phyloP scores from a whole-genome alignment of 805 yeast species.

The Sugiyamaella chiloensis region DNA sequence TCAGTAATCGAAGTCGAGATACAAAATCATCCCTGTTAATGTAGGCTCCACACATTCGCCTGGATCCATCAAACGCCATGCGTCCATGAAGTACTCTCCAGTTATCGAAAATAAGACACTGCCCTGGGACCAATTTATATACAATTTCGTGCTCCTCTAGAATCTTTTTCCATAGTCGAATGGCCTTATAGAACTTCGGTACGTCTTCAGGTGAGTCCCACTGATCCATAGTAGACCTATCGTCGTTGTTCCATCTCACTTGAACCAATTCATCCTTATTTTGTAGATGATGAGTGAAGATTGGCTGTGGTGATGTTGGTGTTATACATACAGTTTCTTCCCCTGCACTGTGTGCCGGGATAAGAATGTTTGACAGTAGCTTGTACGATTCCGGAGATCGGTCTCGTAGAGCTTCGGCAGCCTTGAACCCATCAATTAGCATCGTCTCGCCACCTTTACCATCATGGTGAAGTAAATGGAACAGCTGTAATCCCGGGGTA shows the following conservation, averaged over 20 bases:
- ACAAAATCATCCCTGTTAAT: slow-evolving; percentile 65
- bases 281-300: slow-evolving; percentile 49
- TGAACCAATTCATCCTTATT: slow-evolving; percentile 51
- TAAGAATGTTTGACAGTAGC: slow-evolving; percentile 45
- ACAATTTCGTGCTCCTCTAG: slow-evolving; percentile 52
- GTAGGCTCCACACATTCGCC: slow-evolving; percentile 73
- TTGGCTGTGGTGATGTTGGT: slow-evolving; percentile 54
- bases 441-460: slow-evolving; percentile 68
- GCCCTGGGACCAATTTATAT: slow-evolving; percentile 60
- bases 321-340: slow-evolving; percentile 60
- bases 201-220: slow-evolving; percentile 45
- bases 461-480: slow-evolving; percentile 58
- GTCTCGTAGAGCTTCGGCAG: slow-evolving; percentile 49
- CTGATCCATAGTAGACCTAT: slow-evolving; percentile 57
- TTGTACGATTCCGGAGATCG: slow-evolving; percentile 51
- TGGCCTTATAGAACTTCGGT: slow-evolving; percentile 52
- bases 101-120: slow-evolving; percentile 64
- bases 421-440: slow-evolving; percentile 61
- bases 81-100: slow-evolving; percentile 73
- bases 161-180: slow-evolving; percentile 53
- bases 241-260: slow-evolving; percentile 70
- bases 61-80: slow-evolving; percentile 60
- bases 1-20: slow-evolving; percentile 44
- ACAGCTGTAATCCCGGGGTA: slow-evolving; percentile 67
- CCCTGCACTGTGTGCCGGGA: slow-evolving; percentile 76